Conservation (phyloP, 164 flowering plant genomes). For the Vitis cinerea region DNA sequence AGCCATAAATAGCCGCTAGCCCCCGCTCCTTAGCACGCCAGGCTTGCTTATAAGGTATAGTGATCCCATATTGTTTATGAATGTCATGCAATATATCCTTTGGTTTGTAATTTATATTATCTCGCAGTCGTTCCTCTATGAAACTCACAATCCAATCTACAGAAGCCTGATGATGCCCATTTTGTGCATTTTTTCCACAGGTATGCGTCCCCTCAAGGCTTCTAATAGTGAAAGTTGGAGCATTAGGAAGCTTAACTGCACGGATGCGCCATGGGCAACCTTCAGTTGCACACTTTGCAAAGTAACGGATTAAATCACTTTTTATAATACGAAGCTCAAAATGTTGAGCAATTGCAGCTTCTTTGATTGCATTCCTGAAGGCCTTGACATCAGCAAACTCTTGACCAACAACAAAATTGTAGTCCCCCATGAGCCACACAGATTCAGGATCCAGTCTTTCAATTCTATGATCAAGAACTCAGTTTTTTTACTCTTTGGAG, state of each 20-base stretch:
- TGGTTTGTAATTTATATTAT: conserved; percentile 78
- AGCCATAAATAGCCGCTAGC: conserved; percentile 74
- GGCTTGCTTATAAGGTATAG: conserved; percentile 88
- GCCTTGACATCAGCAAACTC: conserved; percentile 86
- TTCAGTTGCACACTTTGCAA: conserved; percentile 81
- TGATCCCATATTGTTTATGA: conserved; percentile 70
- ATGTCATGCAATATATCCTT: conserved; percentile 84
- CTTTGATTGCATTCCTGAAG: conserved; percentile 70
- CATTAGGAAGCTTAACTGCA: conserved; percentile 79
- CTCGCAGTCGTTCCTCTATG: conserved; percentile 64
- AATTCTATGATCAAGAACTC: neutral
- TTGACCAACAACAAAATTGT: conserved; percentile 63
- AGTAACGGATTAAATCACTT: conserved; percentile 70
- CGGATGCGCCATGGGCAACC: conserved; percentile 96
- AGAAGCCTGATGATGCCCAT: conserved; percentile 88
- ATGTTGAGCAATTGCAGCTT: conserved; percentile 84
- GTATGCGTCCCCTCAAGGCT: conserved; percentile 81
- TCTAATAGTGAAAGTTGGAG: conserved; percentile 67
- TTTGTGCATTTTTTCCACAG: conserved; percentile 71
- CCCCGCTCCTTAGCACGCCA: conserved; percentile 91
- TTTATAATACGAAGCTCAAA: conserved; percentile 82
- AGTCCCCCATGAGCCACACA: conserved; percentile 42
- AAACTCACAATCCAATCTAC: conserved; percentile 83
- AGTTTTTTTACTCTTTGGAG: conserved; percentile 2
- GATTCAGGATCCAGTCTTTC: conserved; percentile 1